Percentiles rank a stretch among this genome's conserved stretches.
Evolutionary conservation across 495 filamentous ascomycete species (phyloP).

Genomic region (Penicillium lividum): DNA sequence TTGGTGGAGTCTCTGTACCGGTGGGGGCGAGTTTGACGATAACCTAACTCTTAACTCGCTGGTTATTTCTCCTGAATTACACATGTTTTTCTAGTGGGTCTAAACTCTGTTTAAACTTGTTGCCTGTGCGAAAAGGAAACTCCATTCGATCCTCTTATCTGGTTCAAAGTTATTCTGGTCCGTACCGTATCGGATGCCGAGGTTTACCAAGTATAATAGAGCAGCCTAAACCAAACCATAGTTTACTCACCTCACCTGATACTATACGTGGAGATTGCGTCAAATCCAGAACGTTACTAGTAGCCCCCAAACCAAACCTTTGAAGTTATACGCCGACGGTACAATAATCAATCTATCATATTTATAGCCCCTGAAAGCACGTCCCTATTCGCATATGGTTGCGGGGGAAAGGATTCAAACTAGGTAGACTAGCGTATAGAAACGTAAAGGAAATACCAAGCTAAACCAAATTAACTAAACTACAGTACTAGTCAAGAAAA

Average conservation of each 20-base stretch:
- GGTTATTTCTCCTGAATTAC: slow-evolving; percentile 2
- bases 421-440: neutral
- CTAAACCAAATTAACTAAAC: too few species aligned
- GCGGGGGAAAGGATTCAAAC: too few species aligned
- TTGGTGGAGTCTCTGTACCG: slow-evolving; percentile 6
- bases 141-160: neutral
- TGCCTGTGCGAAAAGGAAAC: neutral
- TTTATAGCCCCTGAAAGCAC: too few species aligned
- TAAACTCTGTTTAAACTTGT: neutral
- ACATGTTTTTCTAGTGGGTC: neutral
- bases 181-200: neutral
- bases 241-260: too few species aligned
- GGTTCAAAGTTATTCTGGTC: too few species aligned
- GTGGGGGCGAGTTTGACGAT: slow-evolving; percentile 3
- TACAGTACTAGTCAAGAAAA: neutral
- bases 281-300: too few species aligned
- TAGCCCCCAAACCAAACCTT: neutral
- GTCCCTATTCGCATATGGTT: too few species aligned
- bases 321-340: too few species aligned
- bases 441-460: neutral
- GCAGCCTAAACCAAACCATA: too few species aligned
- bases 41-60: neutral
- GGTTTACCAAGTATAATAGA: neutral
- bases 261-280: neutral
- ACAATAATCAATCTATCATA: too few species aligned